Base-by-base conservation (phyloP, 352 stramenopile species). In the Pythium utonaiense region DNA sequence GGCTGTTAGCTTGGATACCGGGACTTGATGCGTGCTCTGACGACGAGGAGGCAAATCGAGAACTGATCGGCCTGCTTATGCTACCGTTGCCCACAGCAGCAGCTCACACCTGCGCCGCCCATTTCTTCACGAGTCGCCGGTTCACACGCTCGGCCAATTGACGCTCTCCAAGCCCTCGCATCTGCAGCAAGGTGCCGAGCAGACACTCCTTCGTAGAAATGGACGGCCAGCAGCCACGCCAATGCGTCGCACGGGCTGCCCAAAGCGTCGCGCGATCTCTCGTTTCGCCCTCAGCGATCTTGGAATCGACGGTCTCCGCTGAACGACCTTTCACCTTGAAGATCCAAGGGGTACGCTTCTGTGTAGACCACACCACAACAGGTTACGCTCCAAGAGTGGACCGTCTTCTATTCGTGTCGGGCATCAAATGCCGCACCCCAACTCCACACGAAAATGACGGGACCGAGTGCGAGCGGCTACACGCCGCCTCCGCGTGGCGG, bases 401-500 rank as follows among this genome's bases (percentile, higher is more conserved):
- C 49, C 17, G 31, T 34, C 21, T 40, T 67, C 52, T 60, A 66
- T 60, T 62, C 3, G 19, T n/a, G 30, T 42, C 22, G 48, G 50
- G 22, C 6, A 64, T 33, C 49, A 64, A n/a, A 22, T 36, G 14
- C 41, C 45, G 6, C 21, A 54, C 38, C 24, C 17, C 6, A 27
- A 44, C 25, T 52, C 21, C 7, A 6, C 27, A 69, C 65, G 59
- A 66, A 53, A 31, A 48, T 47, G 27, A 42, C 53, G 51, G 38
- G 65, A 30, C 22, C 21, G 3, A 44, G 54, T 53, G 14, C 27
- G n/a, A 14, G 52, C 64, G 52, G 59, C 27, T 63, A 60, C 57
- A 59, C 59, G 48, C 55, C 61, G 4, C 60, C 60, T 47, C 40
- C 40, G 40, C 40, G 60, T 36, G 60, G 66, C 38, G 82, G 82